Conservation (phyloP, 345 rosid species). For the Salix brachista region DNA sequence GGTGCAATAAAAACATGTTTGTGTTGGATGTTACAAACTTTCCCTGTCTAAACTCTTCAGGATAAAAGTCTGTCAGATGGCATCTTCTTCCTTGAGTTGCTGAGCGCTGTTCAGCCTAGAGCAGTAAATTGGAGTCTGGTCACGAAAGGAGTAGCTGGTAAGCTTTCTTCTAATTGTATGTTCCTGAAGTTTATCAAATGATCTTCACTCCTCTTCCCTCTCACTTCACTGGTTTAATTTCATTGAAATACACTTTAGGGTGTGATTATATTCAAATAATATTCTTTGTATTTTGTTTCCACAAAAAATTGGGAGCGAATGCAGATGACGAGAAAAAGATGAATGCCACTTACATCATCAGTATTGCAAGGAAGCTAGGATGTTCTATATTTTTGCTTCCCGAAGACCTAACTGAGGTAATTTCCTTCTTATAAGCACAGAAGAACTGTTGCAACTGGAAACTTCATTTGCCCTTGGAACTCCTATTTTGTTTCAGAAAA, state of each 20-base stretch:
- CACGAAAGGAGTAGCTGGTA: conserved; percentile 81
- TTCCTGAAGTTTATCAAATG: not conserved
- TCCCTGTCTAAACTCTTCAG: conserved; percentile 37
- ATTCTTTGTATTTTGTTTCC: not conserved
- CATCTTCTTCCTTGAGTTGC: conserved; percentile 80
- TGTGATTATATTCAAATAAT: no score
- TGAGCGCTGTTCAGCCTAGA: conserved; percentile 87
- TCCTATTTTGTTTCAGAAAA: no score
- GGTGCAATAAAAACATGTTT: not conserved
- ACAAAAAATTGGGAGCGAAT: conserved; percentile 4
- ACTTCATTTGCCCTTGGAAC: no score
- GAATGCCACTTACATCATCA: conserved; percentile 93
- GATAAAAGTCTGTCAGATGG: conserved; percentile 85
- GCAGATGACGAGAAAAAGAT: conserved; percentile 91
- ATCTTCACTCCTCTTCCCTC: not conserved
- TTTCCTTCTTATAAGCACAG: not conserved
- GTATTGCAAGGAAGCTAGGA: conserved; percentile 90
- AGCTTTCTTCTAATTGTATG: not conserved
- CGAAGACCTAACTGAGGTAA: conserved; percentile 92
- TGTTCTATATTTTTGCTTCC: conserved; percentile 96
- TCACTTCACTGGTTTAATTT: no score
- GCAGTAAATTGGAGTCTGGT: conserved; percentile 93
- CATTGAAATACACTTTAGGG: no score
- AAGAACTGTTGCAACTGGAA: no score
- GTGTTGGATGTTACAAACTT: not conserved